Percentiles rank a stretch among this genome's conserved stretches.
Evolutionary conservation across 2,329 filamentous ascomycete genomes (phyloP).

Genomic region (Microdochium nivale): DNA sequence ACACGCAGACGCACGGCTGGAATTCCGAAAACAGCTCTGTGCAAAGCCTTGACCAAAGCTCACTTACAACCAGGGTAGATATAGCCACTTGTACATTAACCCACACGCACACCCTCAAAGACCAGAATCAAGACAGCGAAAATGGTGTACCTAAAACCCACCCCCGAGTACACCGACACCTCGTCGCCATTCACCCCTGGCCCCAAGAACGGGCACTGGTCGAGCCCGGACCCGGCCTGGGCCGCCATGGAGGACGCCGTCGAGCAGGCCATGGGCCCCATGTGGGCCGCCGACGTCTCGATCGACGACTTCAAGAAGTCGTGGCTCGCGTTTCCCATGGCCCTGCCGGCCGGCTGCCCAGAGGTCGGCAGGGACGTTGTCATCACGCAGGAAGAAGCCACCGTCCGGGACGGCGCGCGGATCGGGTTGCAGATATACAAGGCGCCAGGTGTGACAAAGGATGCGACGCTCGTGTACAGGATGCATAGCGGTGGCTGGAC

Average conservation of each 20-base stretch:
- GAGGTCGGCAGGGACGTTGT: slow-evolving; percentile 15
- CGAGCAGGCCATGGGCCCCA: slow-evolving; percentile 13
- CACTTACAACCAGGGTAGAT: background rate
- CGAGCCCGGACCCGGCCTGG: slow-evolving; percentile 20
- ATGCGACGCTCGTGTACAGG: slow-evolving; percentile 20
- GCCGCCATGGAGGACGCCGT: slow-evolving; percentile 10
- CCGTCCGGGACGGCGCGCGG: slow-evolving; percentile 21
- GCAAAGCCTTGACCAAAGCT: no score
- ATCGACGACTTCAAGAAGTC: background rate
- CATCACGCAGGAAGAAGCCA: slow-evolving; percentile 17
- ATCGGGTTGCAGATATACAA: slow-evolving; percentile 27
- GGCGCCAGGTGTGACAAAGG: slow-evolving; percentile 10
- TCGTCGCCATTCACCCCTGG: slow-evolving; percentile 20
- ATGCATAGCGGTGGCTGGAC: slow-evolving; percentile 28
- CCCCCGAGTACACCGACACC: background rate
- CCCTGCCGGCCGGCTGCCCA: slow-evolving; percentile 18
- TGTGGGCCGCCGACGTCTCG: background rate
- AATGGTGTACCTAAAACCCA: background rate
- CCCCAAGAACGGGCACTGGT: slow-evolving; percentile 24
- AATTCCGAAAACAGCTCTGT: no score
- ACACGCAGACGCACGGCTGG: no score
- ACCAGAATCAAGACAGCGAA: background rate
- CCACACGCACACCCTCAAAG: no score
- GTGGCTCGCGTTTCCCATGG: slow-evolving; percentile 10
- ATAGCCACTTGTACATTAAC: no score